phyloP scores from a whole-genome alignment of 2,329 filamentous ascomycete genomes.

The Cytospora paraplurivora region DNA sequence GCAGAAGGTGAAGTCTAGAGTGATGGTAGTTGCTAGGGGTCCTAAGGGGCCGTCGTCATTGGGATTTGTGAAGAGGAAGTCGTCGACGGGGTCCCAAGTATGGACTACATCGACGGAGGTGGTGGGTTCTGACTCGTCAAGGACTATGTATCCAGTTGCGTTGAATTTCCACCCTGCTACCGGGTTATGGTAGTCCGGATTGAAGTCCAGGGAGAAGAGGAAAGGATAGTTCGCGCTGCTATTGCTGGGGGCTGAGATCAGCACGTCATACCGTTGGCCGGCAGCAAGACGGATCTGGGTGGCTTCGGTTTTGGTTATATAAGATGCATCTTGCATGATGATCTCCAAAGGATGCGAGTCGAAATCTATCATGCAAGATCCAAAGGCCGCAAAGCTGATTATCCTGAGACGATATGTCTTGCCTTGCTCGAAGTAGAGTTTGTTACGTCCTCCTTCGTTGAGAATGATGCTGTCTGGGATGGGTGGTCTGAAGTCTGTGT shows the following conservation, averaged over 20 bases:
- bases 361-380: slow-evolving; percentile 47
- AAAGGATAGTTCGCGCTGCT: slow-evolving; percentile 47
- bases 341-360: slow-evolving; percentile 48
- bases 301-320: slow-evolving; percentile 40
- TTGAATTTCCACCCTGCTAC: slow-evolving; percentile 41
- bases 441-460: slow-evolving; percentile 45
- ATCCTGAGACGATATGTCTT: slow-evolving; percentile 52
- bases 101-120: slow-evolving; percentile 37
- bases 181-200: slow-evolving; percentile 44
- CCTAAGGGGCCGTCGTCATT: slow-evolving; percentile 54
- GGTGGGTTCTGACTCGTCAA: slow-evolving; percentile 37
- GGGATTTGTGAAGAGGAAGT: slow-evolving; percentile 59
- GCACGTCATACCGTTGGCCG: slow-evolving; percentile 50
- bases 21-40: slow-evolving; percentile 57
- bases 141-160: slow-evolving; percentile 48
- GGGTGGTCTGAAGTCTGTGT: slow-evolving; percentile 45
- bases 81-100: slow-evolving; percentile 59
- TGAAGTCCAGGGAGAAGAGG: slow-evolving; percentile 47
- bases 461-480: slow-evolving; percentile 45
- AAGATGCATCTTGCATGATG: slow-evolving; percentile 48
- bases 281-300: slow-evolving; percentile 46
- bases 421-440: slow-evolving; percentile 42
- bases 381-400: slow-evolving; percentile 49
- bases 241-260: slow-evolving; percentile 39
- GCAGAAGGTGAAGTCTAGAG: slow-evolving; percentile 60